Evolutionary conservation across 257 asterid genomes (phyloP), one percentile per base, ranked within the genome.

Genomic region (Vinca minor): DNA sequence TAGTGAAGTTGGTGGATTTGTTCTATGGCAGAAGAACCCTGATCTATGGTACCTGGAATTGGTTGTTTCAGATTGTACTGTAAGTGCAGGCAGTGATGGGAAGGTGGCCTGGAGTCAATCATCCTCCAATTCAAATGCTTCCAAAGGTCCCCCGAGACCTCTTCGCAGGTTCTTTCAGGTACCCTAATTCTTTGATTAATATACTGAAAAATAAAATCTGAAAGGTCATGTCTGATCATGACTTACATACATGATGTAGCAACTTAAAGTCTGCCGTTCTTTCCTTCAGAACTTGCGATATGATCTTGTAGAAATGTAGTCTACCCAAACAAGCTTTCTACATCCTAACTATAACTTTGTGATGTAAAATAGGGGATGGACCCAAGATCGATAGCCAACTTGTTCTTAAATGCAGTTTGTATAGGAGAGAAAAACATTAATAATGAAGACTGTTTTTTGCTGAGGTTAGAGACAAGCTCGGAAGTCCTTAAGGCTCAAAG

Each of bases 81-180:
- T 92, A 8, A 81, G 87, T 26, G 87, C 96, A 11, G 98, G 98
- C 8, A 87, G 98, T 49, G 89, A 92, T 60, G 98, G 96, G 0
- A 85, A 80, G 21, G 76, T 85, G 8, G 84, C 87, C 0, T 92
- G 98, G 98, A 89, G 85, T 45, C 96, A 85, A 49, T 82, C 98
- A 44, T 81, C 96, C 31, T 47, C 83, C 32, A 83, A 73, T 54
- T 71, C 87, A 14, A 76, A 31, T 54, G 78, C 81, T 65, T 72
- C 91, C 0, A 85, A 73, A 76, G 95, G 94, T 25, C 94, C 96
- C n/a, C 96, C 98, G 0, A 78, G 96, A 62, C 95, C 96, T 53
- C 85, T 84, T 31, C 69, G 98, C 47, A 73, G 95, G 71, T 92
- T 92, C 69, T 92, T 92, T 65, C 98, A 92, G 98, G 98, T 91